Evolutionary conservation across 2,329 filamentous ascomycete species (phyloP).

Genomic region (Penicillium sp.): DNA sequence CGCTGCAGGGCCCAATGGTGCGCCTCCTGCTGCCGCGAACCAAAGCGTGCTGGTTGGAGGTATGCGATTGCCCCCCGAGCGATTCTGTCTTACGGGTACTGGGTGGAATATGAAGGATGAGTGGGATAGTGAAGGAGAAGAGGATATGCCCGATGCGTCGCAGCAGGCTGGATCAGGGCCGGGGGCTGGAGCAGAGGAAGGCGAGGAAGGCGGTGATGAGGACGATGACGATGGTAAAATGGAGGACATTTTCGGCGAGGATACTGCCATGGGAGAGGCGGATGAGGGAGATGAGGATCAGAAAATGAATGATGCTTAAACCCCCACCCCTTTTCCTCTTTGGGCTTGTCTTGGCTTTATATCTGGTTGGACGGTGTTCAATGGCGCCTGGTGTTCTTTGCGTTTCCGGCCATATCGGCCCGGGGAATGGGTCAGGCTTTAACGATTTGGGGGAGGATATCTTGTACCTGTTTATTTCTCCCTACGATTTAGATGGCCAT

Average conservation of each 20-base stretch:
- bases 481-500: not conserved
- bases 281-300: slow-evolving; percentile 45
- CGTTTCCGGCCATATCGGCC: slow-evolving; percentile 3
- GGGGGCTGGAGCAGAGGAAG: slow-evolving; percentile 39
- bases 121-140: slow-evolving; percentile 59
- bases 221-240: slow-evolving; percentile 53
- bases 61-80: slow-evolving; percentile 64
- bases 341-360: slow-evolving; percentile 2
- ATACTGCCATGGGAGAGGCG: slow-evolving; percentile 43
- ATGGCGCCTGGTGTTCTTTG: slow-evolving; percentile 22
- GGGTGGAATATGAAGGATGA: slow-evolving; percentile 62
- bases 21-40: slow-evolving; percentile 24
- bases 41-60: slow-evolving; percentile 53
- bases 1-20: slow-evolving; percentile 26
- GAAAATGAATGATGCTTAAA: slow-evolving; percentile 48
- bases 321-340: slow-evolving; percentile 4
- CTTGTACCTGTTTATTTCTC: not conserved
- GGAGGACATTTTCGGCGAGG: slow-evolving; percentile 54
- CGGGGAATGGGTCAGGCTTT: not conserved
- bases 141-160: slow-evolving; percentile 25
- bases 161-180: slow-evolving; percentile 28
- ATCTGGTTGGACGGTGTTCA: slow-evolving; percentile 19
- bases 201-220: slow-evolving; percentile 38
- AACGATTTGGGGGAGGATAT: not conserved
- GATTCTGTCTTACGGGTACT: slow-evolving; percentile 63